phyloP scores from a whole-genome alignment of 2,329 filamentous ascomycete species.

The Pestalotiopsis sp. region DNA sequence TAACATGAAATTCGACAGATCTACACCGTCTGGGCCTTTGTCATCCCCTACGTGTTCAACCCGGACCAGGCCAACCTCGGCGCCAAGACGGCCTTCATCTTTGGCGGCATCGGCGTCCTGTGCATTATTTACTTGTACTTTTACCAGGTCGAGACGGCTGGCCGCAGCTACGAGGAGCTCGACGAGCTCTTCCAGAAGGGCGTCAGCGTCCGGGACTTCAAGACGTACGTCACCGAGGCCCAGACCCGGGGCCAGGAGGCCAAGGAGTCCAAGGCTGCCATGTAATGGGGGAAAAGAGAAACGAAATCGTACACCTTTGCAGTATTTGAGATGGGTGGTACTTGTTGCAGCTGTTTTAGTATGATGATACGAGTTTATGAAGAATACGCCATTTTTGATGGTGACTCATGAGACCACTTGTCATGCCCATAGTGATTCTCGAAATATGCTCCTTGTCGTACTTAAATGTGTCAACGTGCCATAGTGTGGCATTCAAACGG shows the following conservation, averaged over 20 bases:
- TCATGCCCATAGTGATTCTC: too few relatives aligned
- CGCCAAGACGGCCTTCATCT: constrained; percentile 43
- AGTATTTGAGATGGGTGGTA: background rate
- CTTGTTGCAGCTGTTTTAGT: background rate
- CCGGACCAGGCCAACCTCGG: constrained; percentile 36
- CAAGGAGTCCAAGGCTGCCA: background rate
- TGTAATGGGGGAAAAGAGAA: background rate
- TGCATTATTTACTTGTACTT: constrained; percentile 33
- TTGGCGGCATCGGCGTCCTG: constrained; percentile 32
- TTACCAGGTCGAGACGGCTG: constrained; percentile 36
- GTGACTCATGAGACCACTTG: too few relatives aligned
- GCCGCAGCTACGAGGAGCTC: constrained; percentile 24
- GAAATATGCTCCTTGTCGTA: too few relatives aligned
- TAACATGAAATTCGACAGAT: background rate
- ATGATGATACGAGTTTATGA: background rate
- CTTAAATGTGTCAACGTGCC: too few relatives aligned
- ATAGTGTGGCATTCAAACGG: too few relatives aligned
- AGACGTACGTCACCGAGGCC: constrained; percentile 1
- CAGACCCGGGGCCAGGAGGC: background rate
- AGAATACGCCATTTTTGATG: background rate
- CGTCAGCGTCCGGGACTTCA: constrained; percentile 1
- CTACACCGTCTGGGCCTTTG: constrained; percentile 18
- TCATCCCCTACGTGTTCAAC: constrained; percentile 32
- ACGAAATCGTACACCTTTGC: background rate
- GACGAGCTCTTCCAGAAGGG: constrained; percentile 25